Conservation (phyloP, 2,329 filamentous ascomycete genomes). For the Aspergillus latus region DNA sequence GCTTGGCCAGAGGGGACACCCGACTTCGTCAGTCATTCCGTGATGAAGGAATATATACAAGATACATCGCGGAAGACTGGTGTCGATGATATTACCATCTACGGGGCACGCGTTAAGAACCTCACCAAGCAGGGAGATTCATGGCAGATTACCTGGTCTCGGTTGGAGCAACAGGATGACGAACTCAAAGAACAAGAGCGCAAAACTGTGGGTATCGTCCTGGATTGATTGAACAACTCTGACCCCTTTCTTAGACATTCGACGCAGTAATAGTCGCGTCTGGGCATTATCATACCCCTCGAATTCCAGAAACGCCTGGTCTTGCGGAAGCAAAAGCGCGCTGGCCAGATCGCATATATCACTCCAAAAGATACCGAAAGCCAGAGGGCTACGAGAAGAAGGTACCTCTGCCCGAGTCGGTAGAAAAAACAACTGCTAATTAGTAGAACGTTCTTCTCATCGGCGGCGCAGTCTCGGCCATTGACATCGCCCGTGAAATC, state of each 20-base stretch:
- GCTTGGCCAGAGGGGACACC: constrained; percentile 61
- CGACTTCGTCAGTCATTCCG: constrained; percentile 58
- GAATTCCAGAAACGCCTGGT: constrained; percentile 52
- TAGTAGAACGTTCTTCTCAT: constrained; percentile 55
- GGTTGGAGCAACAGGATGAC: constrained; percentile 31
- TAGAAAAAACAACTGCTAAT: not conserved
- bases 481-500: constrained; percentile 56
- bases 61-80: constrained; percentile 54
- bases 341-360: constrained; percentile 49
- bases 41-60: constrained; percentile 62
- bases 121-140: constrained; percentile 46
- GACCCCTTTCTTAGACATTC: constrained; percentile 33
- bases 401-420: constrained; percentile 34
- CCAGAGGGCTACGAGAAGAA: constrained; percentile 54
- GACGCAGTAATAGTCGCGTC: constrained; percentile 56
- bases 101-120: constrained; percentile 60
- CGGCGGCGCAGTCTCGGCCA: constrained; percentile 57
- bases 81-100: constrained; percentile 53
- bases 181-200: constrained; percentile 9
- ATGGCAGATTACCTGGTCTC: constrained; percentile 56
- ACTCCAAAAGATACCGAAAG: constrained; percentile 54
- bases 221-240: not conserved
- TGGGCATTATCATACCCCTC: constrained; percentile 55
- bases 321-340: constrained; percentile 47
- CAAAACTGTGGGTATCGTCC: constrained; percentile 7